A percentile compares a stretch with the other conserved stretches of the same genome.
phyloP scores from a whole-genome alignment of 306 rosid genomes.

The Cucumis hystrix region DNA sequence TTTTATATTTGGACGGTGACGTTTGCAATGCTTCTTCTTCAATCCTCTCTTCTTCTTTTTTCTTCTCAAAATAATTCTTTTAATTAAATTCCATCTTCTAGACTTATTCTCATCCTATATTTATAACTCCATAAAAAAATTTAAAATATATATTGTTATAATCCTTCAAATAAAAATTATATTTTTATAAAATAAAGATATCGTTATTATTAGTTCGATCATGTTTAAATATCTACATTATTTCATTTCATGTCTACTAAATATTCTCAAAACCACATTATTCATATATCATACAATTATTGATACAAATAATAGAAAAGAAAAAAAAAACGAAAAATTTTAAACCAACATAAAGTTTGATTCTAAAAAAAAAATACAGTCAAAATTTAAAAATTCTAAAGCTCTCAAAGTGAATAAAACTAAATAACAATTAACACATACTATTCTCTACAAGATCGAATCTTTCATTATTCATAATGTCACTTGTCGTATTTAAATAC shows the following conservation, averaged over 20 bases:
- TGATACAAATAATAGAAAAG: too few relatives aligned
- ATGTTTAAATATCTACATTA: background rate
- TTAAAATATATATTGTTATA: too few relatives aligned
- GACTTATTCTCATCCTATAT: background rate
- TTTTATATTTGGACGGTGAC: background rate
- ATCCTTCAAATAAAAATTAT: too few relatives aligned
- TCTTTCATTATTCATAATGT: too few relatives aligned
- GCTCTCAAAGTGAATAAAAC: too few relatives aligned
- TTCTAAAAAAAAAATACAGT: too few relatives aligned
- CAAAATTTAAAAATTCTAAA: too few relatives aligned
- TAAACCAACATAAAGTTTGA: too few relatives aligned
- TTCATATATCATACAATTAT: background rate
- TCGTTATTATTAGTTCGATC: background rate
- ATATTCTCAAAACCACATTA: background rate
- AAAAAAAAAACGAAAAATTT: too few relatives aligned
- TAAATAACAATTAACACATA: too few relatives aligned
- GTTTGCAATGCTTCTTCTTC: background rate
- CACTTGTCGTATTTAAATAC: background rate
- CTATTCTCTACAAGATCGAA: background rate
- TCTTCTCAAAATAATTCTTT: background rate
- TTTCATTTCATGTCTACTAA: too few relatives aligned
- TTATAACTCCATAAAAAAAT: background rate
- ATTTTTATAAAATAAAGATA: too few relatives aligned
- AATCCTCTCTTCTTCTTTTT: background rate
- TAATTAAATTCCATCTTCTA: background rate